Conservation (phyloP, 306 rosid genomes). For the Vachellia pachyceras region DNA sequence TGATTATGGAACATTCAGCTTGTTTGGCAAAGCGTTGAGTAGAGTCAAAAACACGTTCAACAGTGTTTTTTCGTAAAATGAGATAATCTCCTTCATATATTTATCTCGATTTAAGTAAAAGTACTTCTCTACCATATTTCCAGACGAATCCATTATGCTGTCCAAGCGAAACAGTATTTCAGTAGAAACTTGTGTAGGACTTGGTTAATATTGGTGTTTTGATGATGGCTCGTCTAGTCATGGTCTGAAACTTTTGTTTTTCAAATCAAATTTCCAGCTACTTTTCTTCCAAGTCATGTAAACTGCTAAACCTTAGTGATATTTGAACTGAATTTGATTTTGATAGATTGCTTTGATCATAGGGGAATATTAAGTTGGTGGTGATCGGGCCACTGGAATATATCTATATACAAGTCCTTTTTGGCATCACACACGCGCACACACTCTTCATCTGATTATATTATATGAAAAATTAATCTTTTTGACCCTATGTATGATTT, state of each 20-base stretch:
- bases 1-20: too few species aligned
- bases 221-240: neutral
- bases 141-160: too few species aligned
- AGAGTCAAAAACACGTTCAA: too few species aligned
- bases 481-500: too few species aligned
- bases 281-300: constrained; percentile 7
- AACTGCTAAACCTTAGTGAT: constrained; percentile 11
- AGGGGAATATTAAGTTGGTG: neutral
- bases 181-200: neutral
- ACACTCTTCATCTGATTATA: too few species aligned
- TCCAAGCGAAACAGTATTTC: neutral
- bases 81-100: too few species aligned
- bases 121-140: too few species aligned
- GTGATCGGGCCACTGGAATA: constrained; percentile 11
- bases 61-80: too few species aligned
- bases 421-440: neutral
- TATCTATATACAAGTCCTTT: neutral
- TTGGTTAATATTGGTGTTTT: neutral
- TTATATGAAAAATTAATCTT: too few species aligned
- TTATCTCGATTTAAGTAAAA: too few species aligned
- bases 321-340: constrained; percentile 4
- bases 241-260: neutral
- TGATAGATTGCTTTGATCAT: constrained; percentile 21
- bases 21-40: too few species aligned
- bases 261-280: neutral